Conservation (phyloP, 208 protist genomes). For the Crithidia mellificae region DNA sequence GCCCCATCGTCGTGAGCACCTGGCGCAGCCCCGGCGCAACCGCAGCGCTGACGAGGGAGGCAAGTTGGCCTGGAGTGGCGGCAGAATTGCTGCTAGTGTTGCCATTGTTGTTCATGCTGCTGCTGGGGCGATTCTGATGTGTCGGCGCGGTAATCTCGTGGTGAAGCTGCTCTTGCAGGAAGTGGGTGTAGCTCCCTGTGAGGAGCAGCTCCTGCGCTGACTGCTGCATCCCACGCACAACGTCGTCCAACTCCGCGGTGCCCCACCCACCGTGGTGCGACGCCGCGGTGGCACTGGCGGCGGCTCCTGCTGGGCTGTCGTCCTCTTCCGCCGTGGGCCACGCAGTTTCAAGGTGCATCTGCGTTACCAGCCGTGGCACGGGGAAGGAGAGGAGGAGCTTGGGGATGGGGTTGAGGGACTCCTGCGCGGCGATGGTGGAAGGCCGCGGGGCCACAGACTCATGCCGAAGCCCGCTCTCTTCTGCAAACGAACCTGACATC, state of each 20-base stretch:
- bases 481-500: background rate
- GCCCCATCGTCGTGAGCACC: slow-evolving; percentile 11
- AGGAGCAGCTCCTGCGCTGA: slow-evolving; percentile 38
- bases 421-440: slow-evolving; percentile 26
- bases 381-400: slow-evolving; percentile 62
- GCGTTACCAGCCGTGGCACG: slow-evolving; percentile 33
- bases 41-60: background rate
- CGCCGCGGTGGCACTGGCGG: background rate
- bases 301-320: background rate
- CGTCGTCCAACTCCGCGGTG: slow-evolving; percentile 14
- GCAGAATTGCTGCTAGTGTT: background rate
- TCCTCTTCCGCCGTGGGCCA: slow-evolving; percentile 14
- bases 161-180: slow-evolving; percentile 54
- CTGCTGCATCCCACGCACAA: slow-evolving; percentile 39
- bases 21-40: slow-evolving; percentile 10
- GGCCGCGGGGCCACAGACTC: slow-evolving; percentile 23
- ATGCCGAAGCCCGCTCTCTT: background rate
- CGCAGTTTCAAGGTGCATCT: slow-evolving; percentile 26
- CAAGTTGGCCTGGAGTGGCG: background rate
- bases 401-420: slow-evolving; percentile 42
- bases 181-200: slow-evolving; percentile 31
- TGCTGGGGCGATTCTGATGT: background rate
- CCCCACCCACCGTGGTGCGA: slow-evolving; percentile 9
- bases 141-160: slow-evolving; percentile 19
- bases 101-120: background rate